Percentiles rank a stretch among this genome's conserved stretches.
These are phyloP conservation scores for Solanum microdontum DNA, from an alignment of 257 asterid genomes.

Conservation along the genomic window DNA sequence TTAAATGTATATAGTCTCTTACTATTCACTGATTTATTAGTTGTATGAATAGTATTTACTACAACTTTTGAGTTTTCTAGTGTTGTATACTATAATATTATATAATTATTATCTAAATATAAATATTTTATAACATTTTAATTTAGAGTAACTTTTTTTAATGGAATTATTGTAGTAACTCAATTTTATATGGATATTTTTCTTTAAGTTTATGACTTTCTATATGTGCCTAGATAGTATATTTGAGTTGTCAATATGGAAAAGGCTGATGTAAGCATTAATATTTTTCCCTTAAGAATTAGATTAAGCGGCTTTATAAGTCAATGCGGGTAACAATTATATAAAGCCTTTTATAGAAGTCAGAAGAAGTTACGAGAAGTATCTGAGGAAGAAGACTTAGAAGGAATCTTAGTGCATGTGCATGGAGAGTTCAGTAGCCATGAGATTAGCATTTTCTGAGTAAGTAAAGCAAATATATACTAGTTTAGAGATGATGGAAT, in stretches of 20 bases:
- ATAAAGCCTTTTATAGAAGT: neutral
- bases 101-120: too few relatives aligned
- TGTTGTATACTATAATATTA: too few relatives aligned
- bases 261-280: neutral
- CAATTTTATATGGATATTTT: neutral
- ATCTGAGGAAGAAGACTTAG: neutral
- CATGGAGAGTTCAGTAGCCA: neutral
- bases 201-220: neutral
- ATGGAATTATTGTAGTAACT: neutral
- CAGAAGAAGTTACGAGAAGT: neutral
- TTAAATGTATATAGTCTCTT: too few relatives aligned
- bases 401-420: neutral
- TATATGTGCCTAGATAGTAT: neutral
- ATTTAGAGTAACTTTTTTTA: neutral
- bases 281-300: neutral
- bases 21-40: too few relatives aligned
- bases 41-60: too few relatives aligned
- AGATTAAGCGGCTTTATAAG: too few relatives aligned
- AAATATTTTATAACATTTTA: too few relatives aligned
- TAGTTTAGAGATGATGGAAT: neutral
- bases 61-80: too few relatives aligned
- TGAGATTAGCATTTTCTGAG: neutral
- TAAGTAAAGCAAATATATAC: neutral
- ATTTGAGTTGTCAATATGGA: too few relatives aligned
- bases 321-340: too few relatives aligned